phyloP scores from a whole-genome alignment of 495 filamentous ascomycete species.

The Chaetomium tenue region DNA sequence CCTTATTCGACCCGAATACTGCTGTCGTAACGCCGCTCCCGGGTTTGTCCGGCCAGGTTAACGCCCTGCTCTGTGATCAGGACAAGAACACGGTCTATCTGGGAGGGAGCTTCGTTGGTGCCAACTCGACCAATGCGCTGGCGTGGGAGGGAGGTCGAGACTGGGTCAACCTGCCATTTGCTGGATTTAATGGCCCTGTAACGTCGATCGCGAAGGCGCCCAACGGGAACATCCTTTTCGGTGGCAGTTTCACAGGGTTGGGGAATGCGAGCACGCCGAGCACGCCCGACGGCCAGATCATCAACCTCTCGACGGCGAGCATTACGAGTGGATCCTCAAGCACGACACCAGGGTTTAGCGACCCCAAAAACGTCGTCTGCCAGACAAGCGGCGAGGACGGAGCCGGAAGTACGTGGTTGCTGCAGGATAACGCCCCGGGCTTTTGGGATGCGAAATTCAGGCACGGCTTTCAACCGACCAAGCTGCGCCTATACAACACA shows the following conservation, averaged over 20 bases:
- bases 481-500: conserved; percentile 87
- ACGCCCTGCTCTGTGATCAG: conserved; percentile 77
- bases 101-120: conserved; percentile 77
- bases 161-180: conserved; percentile 89
- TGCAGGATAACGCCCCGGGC: conserved; percentile 75
- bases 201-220: conserved; percentile 75
- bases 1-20: conserved; percentile 71
- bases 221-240: conserved; percentile 84
- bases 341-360: conserved; percentile 61
- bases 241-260: conserved; percentile 86
- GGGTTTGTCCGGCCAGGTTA: conserved; percentile 79
- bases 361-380: conserved; percentile 85
- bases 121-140: conserved; percentile 83
- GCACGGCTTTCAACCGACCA: conserved; percentile 80
- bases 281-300: conserved; percentile 64
- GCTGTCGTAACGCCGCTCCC: conserved; percentile 65
- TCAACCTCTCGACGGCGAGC: conserved; percentile 77
- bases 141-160: conserved; percentile 68
- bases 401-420: conserved; percentile 74
- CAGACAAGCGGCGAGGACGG: conserved; percentile 63
- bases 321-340: conserved; percentile 65
- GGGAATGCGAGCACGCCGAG: conserved; percentile 68
- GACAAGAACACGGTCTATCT: conserved; percentile 83
- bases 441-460: conserved; percentile 81
- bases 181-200: conserved; percentile 93